Percentiles rank a stretch among this genome's conserved stretches.
Evolutionary conservation across 257 asterid genomes (phyloP).

Genomic region (Pogostemon cablin): DNA sequence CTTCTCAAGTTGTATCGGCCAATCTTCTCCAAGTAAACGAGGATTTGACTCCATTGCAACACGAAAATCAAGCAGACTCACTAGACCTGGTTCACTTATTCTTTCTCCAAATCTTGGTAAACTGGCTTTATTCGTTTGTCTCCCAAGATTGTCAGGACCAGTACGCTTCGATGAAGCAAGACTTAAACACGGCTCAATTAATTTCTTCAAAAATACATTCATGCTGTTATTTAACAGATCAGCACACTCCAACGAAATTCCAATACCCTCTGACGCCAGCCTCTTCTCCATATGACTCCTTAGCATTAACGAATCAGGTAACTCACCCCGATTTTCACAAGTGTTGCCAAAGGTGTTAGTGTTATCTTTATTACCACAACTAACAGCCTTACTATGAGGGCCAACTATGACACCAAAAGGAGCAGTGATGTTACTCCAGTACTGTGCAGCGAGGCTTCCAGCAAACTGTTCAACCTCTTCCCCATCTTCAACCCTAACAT

Average conservation of each 20-base stretch:
- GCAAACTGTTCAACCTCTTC: constrained; percentile 89
- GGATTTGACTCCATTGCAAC: constrained; percentile 81
- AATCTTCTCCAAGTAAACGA: constrained; percentile 63
- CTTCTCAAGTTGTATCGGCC: constrained; percentile 80
- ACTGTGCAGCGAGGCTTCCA: constrained; percentile 49
- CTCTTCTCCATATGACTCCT: constrained; percentile 57
- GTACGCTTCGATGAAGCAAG: constrained; percentile 46
- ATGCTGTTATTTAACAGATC: constrained; percentile 65
- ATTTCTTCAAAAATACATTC: constrained; percentile 66
- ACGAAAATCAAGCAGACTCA: constrained; percentile 64
- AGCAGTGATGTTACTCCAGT: constrained; percentile 68
- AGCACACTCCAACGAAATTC: constrained; percentile 65
- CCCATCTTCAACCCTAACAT: constrained; percentile 70
- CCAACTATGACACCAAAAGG: constrained; percentile 67
- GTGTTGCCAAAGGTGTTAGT: constrained; percentile 25
- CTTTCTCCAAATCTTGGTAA: constrained; percentile 32
- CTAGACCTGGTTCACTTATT: constrained; percentile 24
- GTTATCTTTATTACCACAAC: constrained; percentile 31
- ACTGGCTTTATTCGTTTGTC: constrained; percentile 29
- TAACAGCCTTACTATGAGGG: constrained; percentile 41
- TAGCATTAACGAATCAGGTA: constrained; percentile 64
- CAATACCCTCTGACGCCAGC: constrained; percentile 69
- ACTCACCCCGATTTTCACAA: constrained; percentile 50
- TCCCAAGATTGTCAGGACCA: constrained; percentile 26
- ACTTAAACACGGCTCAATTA: constrained; percentile 65